Evolutionary conservation across 768 basidiomycete species (phyloP), one percentile per base, ranked within the genome.

Genomic region (Amanita brunnescens): DNA sequence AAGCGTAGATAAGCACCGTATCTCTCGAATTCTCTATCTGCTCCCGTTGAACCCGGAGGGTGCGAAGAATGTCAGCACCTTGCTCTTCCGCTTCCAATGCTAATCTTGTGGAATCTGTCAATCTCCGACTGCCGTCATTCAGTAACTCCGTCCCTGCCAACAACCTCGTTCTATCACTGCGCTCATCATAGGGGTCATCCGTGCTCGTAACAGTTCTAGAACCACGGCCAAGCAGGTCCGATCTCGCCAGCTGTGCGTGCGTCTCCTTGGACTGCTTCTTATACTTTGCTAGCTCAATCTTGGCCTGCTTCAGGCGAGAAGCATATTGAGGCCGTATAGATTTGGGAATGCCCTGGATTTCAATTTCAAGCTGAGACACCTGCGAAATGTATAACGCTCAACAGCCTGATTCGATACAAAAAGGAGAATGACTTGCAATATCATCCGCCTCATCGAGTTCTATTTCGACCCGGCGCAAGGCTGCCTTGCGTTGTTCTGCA

Each of bases 391-490:
- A 12, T 18, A 51, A 26, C 10, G n/a, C 44, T 47, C 20, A 43
- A 45, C 5, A 40, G 5, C 10, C 6, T n/a, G n/a, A 43, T 30
- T 18, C 18, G 23, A 37, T 7, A 7, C 2, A 37, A 50, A 21
- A 45, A 5, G 34, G 2, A 23, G 39, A 7, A 37, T 24, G 10
- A 8, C 86, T 42, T 57, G 88, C 92, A 65, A 94, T 88, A 71
- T 96, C 94, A 55, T 94, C 92, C 0, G 91, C 93, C 61, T 95
- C 94, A 59, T 96, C 93, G 0, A 97, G 71, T 61, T 93, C 91
- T 62, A 91, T 82, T 61, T 92, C 88, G 2, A 91, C 85, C 55
- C 83, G 77, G 47, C 92, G 72, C 49, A 96, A 67, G 0, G 85
- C 75, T 0, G 89, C 78, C 64, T 91, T 92, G 47, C 85, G 78